Evolutionary conservation across 495 filamentous ascomycete genomes (phyloP), one percentile per base, ranked within the genome.

Genomic region (Rhypophila decipiens): DNA sequence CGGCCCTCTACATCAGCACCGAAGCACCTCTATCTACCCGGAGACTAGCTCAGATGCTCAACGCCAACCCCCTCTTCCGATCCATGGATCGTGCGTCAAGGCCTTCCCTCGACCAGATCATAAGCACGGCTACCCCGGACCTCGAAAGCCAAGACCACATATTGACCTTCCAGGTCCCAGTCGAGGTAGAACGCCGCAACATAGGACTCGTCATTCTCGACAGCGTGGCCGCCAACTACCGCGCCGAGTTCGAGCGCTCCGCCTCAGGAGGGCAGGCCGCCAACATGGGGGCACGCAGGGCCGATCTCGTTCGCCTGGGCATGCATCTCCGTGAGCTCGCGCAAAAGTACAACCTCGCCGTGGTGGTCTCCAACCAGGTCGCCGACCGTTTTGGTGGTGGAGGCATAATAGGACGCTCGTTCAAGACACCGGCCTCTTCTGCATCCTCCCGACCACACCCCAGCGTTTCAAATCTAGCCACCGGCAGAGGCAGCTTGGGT

Each of bases 361-460:
- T 98, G 23, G 90, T 97, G 3, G 83, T 96, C 1, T 84, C 90
- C 9, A 98, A 98, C 58, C 93, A 98, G 62, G 94, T 98, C n/a
- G 83, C 85, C 4, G 93, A 98, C 68, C 79, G 88, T 5, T 95
- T 98, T 15, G 4, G 5, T 15, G 18, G 12, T 15, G 35, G 35
- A 37, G 35, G 9, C 5, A 15, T 5, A 37, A 5, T 5, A 9
- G 31, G 34, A 15, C 13, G 38, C 29, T 39, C 46, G 50, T 41
- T 24, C 42, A 53, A 53, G 37, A 55, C 46, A 13, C 47, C 47
- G 36, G 34, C 39, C 39, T 40, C 53, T 23, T 53, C 55, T 13
- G 29, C 39, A 34, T 41, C 17, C 36, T 34, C 36, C 24, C 10
- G 1, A 5, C 8, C 45, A 15, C 47, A 51, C 18, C 44, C 39